These are phyloP conservation scores for Phragmites australis DNA, from an alignment of 176 grass and related monocot genomes.

Conservation along the genomic window DNA sequence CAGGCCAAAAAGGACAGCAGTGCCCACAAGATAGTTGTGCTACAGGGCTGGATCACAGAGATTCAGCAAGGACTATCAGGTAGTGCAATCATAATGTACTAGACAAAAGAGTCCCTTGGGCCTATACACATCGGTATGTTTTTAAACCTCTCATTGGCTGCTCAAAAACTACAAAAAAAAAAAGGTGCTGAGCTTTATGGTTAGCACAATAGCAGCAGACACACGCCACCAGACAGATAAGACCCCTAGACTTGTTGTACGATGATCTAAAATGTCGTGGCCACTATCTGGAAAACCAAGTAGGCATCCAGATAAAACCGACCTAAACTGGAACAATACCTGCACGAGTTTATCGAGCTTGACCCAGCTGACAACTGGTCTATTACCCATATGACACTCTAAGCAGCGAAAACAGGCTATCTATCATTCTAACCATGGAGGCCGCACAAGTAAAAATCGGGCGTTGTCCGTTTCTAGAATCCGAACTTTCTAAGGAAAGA, in stretches of 20 bases:
- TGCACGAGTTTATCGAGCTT: not conserved
- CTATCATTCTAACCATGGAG: not conserved
- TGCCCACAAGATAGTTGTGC: not conserved
- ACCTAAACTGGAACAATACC: not conserved
- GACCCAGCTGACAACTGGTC: not conserved
- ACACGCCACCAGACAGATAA: not conserved
- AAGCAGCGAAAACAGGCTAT: not conserved
- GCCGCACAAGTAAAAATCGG: not conserved
- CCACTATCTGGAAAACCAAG: not conserved
- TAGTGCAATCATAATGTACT: not conserved
- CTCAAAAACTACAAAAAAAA: not conserved
- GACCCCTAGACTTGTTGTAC: not conserved
- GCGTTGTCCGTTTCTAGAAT: not conserved
- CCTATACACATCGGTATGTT: not conserved
- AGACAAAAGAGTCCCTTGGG: not conserved
- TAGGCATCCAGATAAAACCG: not conserved
- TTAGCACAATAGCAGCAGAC: not conserved
- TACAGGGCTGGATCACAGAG: conserved; percentile 4
- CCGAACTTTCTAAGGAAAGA: not conserved
- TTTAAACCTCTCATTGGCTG: too few relatives aligned
- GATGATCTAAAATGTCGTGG: not conserved
- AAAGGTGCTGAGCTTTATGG: not conserved
- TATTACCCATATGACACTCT: not conserved
- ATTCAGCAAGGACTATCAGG: not conserved
- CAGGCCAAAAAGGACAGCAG: not conserved